Percentiles rank a stretch among this genome's conserved stretches.
Evolutionary conservation across 2,329 filamentous ascomycete species (phyloP).

Genomic region (Xylaria sp.): DNA sequence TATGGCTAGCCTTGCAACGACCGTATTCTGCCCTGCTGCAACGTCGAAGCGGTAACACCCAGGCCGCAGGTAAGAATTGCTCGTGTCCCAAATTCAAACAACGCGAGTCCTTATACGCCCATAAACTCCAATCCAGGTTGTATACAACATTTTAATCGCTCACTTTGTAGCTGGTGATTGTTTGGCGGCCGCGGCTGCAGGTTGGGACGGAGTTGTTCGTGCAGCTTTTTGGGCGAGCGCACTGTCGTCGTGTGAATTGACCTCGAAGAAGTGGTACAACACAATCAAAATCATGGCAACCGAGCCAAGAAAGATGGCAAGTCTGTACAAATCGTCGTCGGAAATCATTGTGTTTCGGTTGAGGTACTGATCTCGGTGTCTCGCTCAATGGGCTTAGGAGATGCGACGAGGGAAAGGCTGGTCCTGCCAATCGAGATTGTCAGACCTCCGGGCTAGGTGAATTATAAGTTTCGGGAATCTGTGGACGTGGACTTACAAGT

Average conservation of each 20-base stretch:
- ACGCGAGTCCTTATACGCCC: constrained; percentile 25
- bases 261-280: constrained; percentile 94
- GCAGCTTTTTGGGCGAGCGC: constrained; percentile 45
- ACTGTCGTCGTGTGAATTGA: constrained; percentile 73
- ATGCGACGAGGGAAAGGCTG: constrained; percentile 9
- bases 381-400: constrained; percentile 30
- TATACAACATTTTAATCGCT: constrained; percentile 5
- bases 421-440: constrained; percentile 6
- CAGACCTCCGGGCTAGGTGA: background rate
- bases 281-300: constrained; percentile 92
- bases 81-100: constrained; percentile 13
- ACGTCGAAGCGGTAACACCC: background rate
- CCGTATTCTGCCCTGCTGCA: background rate
- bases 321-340: constrained; percentile 88
- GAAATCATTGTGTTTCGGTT: constrained; percentile 80
- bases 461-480: background rate
- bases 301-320: constrained; percentile 93
- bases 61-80: background rate
- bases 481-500: constrained; percentile 23
- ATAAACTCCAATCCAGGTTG: constrained; percentile 21
- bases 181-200: constrained; percentile 43
- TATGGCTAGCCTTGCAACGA: background rate
- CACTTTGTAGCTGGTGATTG: constrained; percentile 40
- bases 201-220: constrained; percentile 46
- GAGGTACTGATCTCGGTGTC: constrained; percentile 12